phyloP scores from a whole-genome alignment of 1,139 yeast genomes.

The Candida mesenterica region DNA sequence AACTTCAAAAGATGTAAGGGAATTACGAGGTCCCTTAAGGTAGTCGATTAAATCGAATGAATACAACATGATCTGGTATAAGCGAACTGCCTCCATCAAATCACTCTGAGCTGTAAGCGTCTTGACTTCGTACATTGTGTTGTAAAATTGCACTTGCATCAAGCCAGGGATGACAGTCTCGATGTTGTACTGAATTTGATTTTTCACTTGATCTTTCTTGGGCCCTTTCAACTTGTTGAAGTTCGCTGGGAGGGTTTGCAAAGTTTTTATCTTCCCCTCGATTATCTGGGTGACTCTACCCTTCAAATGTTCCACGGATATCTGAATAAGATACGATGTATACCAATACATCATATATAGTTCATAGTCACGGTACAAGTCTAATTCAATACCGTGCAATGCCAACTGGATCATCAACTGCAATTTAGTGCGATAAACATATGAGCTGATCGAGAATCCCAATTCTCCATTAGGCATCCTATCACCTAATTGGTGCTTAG shows the following conservation, averaged over 20 bases:
- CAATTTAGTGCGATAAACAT: constrained; percentile 64
- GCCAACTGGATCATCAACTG: constrained; percentile 70
- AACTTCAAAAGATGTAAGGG: constrained; percentile 44
- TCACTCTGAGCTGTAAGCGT: constrained; percentile 29
- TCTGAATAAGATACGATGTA: constrained; percentile 50
- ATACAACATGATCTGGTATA: constrained; percentile 24
- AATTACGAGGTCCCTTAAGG: constrained; percentile 34
- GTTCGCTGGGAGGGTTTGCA: constrained; percentile 50
- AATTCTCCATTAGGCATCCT: constrained; percentile 23
- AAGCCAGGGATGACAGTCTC: constrained; percentile 25
- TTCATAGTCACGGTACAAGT: constrained; percentile 74
- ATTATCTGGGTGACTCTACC: constrained; percentile 41
- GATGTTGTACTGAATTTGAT: constrained; percentile 14
- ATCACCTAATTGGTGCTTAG: constrained; percentile 35
- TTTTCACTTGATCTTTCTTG: constrained; percentile 35
- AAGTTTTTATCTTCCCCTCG: constrained; percentile 36
- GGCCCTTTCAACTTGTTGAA: constrained; percentile 36
- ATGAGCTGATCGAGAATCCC: constrained; percentile 61
- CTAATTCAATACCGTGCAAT: constrained; percentile 73
- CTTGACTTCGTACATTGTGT: constrained; percentile 17
- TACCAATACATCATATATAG: constrained; percentile 68
- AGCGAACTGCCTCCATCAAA: constrained; percentile 26
- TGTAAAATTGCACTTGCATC: constrained; percentile 17
- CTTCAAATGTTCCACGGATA: constrained; percentile 47
- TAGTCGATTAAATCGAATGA: constrained; percentile 27